A percentile compares a stretch with the other conserved stretches of the same genome.
Conservation (phyloP, 345 rosid genomes). For the Acer yangbiense region DNA sequence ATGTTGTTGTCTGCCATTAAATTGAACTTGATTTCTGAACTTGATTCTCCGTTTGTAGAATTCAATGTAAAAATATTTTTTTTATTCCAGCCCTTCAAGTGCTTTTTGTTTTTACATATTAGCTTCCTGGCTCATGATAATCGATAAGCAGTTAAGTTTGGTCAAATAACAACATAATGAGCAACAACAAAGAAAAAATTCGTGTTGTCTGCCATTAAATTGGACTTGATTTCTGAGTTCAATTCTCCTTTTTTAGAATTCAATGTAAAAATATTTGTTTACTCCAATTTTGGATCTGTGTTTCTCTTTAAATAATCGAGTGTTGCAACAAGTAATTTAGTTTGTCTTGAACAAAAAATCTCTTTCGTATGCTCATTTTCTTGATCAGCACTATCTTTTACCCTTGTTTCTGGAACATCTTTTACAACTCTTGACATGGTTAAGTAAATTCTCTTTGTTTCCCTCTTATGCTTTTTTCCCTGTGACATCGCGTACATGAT, state of each 20-base stretch:
- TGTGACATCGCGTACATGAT: neutral
- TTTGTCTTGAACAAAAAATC: neutral
- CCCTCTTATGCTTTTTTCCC: neutral
- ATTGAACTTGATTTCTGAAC: conserved; percentile 1
- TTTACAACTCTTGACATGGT: neutral
- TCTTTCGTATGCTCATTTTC: neutral
- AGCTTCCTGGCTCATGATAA: too few relatives aligned
- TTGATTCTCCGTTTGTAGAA: neutral
- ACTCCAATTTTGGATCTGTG: neutral
- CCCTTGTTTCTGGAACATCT: neutral
- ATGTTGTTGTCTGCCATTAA: neutral
- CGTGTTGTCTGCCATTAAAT: neutral
- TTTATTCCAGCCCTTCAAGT: too few relatives aligned
- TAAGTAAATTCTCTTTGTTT: neutral
- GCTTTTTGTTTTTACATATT: too few relatives aligned
- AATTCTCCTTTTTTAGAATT: neutral
- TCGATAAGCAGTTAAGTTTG: neutral
- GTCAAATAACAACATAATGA: neutral
- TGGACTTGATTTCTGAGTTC: neutral
- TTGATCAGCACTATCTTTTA: neutral
- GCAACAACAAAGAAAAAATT: neutral
- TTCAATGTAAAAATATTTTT: too few relatives aligned
- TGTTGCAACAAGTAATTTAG: neutral
- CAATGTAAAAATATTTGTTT: neutral
- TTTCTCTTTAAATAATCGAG: neutral